phyloP scores from a whole-genome alignment of 2,329 filamentous ascomycete species.

The Nemania diffusa region DNA sequence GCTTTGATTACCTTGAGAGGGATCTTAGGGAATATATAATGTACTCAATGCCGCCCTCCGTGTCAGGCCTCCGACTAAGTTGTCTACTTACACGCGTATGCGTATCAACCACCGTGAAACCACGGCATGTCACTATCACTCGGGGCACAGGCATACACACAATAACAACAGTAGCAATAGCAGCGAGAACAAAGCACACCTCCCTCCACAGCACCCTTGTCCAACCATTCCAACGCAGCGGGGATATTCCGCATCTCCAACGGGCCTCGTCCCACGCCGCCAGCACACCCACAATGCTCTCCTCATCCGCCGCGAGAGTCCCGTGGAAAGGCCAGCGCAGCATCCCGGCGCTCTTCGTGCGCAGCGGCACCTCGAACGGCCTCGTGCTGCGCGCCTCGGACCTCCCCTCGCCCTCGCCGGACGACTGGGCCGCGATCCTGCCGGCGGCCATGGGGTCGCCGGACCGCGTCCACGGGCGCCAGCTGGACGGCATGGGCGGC shows the following conservation, averaged over 20 bases:
- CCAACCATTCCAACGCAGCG: background rate
- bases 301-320: background rate
- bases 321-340: slow-evolving; percentile 4
- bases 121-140: background rate
- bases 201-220: background rate
- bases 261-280: background rate
- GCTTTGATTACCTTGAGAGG: background rate
- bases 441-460: slow-evolving; percentile 48
- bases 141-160: background rate
- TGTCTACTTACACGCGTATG: background rate
- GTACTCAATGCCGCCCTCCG: slow-evolving; percentile 2
- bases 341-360: slow-evolving; percentile 54
- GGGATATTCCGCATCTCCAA: background rate
- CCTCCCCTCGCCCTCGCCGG: slow-evolving; percentile 50
- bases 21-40: background rate
- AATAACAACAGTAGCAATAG: background rate
- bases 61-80: slow-evolving; percentile 1
- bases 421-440: slow-evolving; percentile 48
- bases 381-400: slow-evolving; percentile 50
- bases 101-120: background rate
- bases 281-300: background rate
- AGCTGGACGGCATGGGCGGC: slow-evolving; percentile 77
- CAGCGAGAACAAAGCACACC: background rate
- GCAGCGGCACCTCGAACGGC: slow-evolving; percentile 49
- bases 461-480: slow-evolving; percentile 70